Conservation (phyloP, 2,329 filamentous ascomycete species). For the Salinomyces thailandicus region DNA sequence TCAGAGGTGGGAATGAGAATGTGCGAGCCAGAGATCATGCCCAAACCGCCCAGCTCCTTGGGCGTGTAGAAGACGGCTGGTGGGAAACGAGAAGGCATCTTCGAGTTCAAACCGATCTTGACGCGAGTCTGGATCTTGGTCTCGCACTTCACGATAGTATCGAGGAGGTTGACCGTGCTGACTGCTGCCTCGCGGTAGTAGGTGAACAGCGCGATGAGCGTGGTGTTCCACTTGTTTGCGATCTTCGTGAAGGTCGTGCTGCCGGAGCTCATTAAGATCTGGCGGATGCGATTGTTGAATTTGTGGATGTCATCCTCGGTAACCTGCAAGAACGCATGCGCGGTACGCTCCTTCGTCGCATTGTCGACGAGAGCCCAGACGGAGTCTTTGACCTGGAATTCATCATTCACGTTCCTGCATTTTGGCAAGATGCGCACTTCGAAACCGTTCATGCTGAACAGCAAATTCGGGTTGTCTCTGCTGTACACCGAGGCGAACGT, state of each 20-base stretch:
- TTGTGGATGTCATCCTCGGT: constrained; percentile 97
- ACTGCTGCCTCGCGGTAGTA: constrained; percentile 98
- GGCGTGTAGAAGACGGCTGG: constrained; percentile 98
- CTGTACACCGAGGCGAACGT: constrained; percentile 98
- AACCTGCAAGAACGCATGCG: constrained; percentile 93
- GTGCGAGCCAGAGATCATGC: constrained; percentile 98
- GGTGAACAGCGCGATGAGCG: constrained; percentile 90
- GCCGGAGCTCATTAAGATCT: constrained; percentile 99
- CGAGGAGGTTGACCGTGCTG: constrained; percentile 83
- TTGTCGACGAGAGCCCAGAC: constrained; percentile 98
- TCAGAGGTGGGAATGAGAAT: constrained; percentile 96
- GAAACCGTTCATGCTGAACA: constrained; percentile 97
- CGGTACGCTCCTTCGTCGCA: constrained; percentile 90
- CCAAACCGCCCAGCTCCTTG: constrained; percentile 90
- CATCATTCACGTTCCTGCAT: constrained; percentile 86
- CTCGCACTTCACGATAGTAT: constrained; percentile 98
- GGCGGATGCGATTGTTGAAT: constrained; percentile 97
- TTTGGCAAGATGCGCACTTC: constrained; percentile 95
- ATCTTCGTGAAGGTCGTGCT: constrained; percentile 99
- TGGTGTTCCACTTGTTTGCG: constrained; percentile 99
- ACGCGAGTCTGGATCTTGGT: constrained; percentile 98
- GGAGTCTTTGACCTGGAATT: constrained; percentile 94
- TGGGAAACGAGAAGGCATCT: constrained; percentile 98
- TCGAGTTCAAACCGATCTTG: constrained; percentile 97
- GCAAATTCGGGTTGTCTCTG: constrained; percentile 87